Evolutionary conservation across 257 asterid species (phyloP), one percentile per base, ranked within the genome.

Genomic region (Haberlea rhodopensis): DNA sequence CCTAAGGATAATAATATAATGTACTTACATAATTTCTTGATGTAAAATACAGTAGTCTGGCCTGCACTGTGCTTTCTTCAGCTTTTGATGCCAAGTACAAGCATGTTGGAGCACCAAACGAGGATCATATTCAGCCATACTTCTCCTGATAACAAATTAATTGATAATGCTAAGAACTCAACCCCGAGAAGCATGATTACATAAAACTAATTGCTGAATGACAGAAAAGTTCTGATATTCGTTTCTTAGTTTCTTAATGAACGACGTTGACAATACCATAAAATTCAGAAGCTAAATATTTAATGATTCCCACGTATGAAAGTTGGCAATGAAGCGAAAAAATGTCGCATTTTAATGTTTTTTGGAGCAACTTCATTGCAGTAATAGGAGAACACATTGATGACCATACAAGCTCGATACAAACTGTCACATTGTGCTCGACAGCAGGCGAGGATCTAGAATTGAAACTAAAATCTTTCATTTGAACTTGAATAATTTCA

Each of bases 21-120:
- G 63, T 69, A 53, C 73, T 84, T 70, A 83, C 97, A 72, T 76
- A 84, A 65, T 87, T 89, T 92, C 82, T 82, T 92, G 76, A 85
- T 86, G 76, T 82, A 92, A 76, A 87, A 87, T 21, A 83, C 95
- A 43, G 85, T 57, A 82, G 87, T 68, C 94, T 78, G 63, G 99
- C 99, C 79, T 89, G 95, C 74, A 85, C 90, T 49, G 91, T 85
- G 85, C 96, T 87, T 84, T 92, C 99, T 84, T 92, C 99, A 65
- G 95, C 96, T 83, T 92, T 92, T 5, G 99, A 85, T 57, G 99
- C 99, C 87, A 92, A 80, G 77, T 89, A 92, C 81, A 92, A 82
- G 84, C 99, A 87, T 21, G 97, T 62, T 32, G 99, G 95, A 78
- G 94, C 99, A 66, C 96, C 60, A 89, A 80, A 60, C 92, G 96